Evolutionary conservation across 202 grass and related monocot species (phyloP).

Genomic region (Cymbopogon flexuosus): DNA sequence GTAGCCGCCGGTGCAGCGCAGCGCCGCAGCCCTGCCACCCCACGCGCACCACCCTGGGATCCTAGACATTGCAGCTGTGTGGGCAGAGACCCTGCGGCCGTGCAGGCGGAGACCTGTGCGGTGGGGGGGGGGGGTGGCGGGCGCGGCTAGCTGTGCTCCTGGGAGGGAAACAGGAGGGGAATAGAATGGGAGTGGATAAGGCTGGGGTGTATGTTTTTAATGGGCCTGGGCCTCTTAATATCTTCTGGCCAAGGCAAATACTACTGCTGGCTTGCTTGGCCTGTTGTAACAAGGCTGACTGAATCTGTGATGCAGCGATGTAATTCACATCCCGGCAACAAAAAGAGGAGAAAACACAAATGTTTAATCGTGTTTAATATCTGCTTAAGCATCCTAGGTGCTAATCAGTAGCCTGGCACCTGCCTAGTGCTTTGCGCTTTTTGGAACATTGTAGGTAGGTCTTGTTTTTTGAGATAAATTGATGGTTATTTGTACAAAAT

Average conservation of each 20-base stretch:
- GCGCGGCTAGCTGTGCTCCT: not conserved
- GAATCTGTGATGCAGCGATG: not conserved
- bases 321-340: not conserved
- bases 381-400: not conserved
- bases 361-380: not conserved
- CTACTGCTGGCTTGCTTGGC: not conserved
- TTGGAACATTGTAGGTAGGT: not conserved
- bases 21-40: not conserved
- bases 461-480: not conserved
- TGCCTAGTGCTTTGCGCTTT: too few species aligned
- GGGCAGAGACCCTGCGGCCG: too few species aligned
- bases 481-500: not conserved
- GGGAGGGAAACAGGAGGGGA: not conserved
- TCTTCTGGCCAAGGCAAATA: not conserved
- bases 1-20: not conserved
- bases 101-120: not conserved
- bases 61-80: not conserved
- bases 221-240: not conserved
- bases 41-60: not conserved
- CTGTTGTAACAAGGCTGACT: not conserved
- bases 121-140: too few species aligned
- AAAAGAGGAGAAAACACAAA: not conserved
- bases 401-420: too few species aligned
- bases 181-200: not conserved
- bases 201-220: not conserved